phyloP scores from a whole-genome alignment of 306 rosid genomes.

The Quercus mongolica region DNA sequence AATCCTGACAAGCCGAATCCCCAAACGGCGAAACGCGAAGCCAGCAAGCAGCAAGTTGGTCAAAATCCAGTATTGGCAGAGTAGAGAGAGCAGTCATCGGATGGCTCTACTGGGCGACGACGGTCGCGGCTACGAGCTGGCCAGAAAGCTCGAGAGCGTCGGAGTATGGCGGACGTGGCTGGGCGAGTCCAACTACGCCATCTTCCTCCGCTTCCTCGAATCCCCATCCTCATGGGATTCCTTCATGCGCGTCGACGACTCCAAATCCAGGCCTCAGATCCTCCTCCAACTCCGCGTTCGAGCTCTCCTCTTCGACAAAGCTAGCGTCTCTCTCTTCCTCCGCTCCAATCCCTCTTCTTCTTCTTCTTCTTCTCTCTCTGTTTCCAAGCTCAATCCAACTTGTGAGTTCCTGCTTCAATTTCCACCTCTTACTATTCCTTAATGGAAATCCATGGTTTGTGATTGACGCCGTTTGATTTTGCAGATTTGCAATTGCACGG shows the following conservation, averaged over 20 bases:
- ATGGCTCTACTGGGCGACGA: constrained; percentile 84
- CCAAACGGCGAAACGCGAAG: too few relatives aligned
- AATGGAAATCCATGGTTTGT: neutral
- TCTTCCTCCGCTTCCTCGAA: constrained; percentile 54
- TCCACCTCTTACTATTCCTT: too few relatives aligned
- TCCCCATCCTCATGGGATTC: constrained; percentile 82
- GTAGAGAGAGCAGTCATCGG: neutral
- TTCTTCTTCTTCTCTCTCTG: constrained; percentile 31
- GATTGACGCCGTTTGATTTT: constrained; percentile 4
- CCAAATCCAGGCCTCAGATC: constrained; percentile 72
- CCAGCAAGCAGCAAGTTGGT: too few relatives aligned
- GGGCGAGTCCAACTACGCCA: constrained; percentile 61
- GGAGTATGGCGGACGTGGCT: constrained; percentile 87
- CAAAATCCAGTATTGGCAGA: too few relatives aligned
- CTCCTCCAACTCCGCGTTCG: constrained; percentile 86
- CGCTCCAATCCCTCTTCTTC: constrained; percentile 38
- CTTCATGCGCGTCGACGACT: constrained; percentile 57
- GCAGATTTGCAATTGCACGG: constrained; percentile 76
- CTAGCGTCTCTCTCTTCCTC: constrained; percentile 58
- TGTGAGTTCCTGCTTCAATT: constrained; percentile 34
- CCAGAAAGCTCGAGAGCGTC: constrained; percentile 56
- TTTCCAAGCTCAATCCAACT: constrained; percentile 56
- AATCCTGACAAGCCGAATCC: too few relatives aligned
- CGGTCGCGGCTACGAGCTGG: constrained; percentile 84
- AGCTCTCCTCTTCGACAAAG: constrained; percentile 93